Evolutionary conservation across 2,329 filamentous ascomycete genomes (phyloP), one percentile per base, ranked within the genome.

Genomic region (Ampelomyces quisqualis): DNA sequence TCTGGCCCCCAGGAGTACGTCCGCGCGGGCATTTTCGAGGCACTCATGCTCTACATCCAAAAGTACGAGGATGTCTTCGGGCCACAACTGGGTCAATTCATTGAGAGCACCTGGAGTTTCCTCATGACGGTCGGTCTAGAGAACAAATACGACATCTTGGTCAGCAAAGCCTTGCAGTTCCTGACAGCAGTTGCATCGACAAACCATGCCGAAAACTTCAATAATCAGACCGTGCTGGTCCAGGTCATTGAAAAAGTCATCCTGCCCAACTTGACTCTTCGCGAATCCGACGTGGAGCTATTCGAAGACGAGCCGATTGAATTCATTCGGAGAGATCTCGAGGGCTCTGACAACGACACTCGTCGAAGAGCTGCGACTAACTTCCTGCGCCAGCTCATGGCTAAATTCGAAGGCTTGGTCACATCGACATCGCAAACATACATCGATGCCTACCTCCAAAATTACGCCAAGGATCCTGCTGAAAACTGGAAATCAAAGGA

Each of bases 231-330:
- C 4, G 85, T 88, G 3, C 74, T 97, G 23, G 82, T 83, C 13
- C 86, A 95, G 65, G 88, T 98, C 38, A 88, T 96, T 7, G 90
- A 97, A 67, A 95, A 95, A 72, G 93, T 97, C 43, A 88, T 98
- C 41, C 73, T 98, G 51, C 91, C 93, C 7, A 98, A 98, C 60
- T 82, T 98, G 43, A 86, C 86, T 11, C 74, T 98, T 45, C 83
- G 94, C 53, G 93, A 96, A 60, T 93, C 90, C 0, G 94, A 98
- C 53, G 80, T 95, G 39, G 93, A 98, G 67, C 79, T 95, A 53
- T 97, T 98, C 57, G 93, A 98, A 65, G 94, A 98, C 64, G 94
- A 98, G 73, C 93, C 93, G 0, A 98, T 98, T 53, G 93, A 98
- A 69, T 98, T 95, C 65, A 98, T 98, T 62, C 81, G 93, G 49